Evolutionary conservation across 257 asterid species (phyloP).

Genomic region (Jacaranda copaia): DNA sequence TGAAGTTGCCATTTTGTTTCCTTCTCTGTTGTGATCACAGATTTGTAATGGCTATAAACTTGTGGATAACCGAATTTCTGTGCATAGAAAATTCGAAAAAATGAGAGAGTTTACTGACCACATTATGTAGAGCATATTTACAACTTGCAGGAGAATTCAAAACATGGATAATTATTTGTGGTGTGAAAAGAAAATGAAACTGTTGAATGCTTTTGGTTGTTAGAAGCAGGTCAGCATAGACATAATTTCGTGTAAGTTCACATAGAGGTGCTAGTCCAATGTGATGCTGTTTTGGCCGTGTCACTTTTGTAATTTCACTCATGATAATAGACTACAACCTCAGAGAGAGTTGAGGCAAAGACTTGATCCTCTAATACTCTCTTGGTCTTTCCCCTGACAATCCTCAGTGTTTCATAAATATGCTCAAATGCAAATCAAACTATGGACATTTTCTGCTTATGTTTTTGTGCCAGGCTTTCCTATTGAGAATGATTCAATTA

Average conservation of each 20-base stretch:
- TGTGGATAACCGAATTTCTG: not conserved
- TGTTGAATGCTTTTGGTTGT: constrained; percentile 14
- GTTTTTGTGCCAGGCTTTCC: not conserved
- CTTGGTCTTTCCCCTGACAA: not conserved
- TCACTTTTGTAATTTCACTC: not conserved
- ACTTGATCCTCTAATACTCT: not conserved
- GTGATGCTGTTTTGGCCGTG: not conserved
- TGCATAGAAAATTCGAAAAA: not conserved
- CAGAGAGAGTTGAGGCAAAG: not conserved
- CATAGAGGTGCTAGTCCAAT: not conserved
- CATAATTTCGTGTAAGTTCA: not conserved
- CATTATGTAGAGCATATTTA: not conserved
- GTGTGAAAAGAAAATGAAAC: constrained; percentile 10
- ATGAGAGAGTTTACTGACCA: not conserved
- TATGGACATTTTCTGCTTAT: not conserved
- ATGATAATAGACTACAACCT: not conserved
- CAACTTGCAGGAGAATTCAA: not conserved
- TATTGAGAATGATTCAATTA: not conserved
- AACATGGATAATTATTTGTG: not conserved
- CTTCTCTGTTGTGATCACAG: not conserved
- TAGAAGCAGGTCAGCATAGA: not conserved
- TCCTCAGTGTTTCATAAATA: not conserved
- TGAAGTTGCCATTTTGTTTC: not conserved
- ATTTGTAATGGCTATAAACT: not conserved
- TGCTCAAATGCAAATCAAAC: constrained; percentile 19